These are phyloP conservation scores for Phaeosphaeria sp. DNA, from an alignment of 2,329 filamentous ascomycete genomes.

Conservation along the genomic window DNA sequence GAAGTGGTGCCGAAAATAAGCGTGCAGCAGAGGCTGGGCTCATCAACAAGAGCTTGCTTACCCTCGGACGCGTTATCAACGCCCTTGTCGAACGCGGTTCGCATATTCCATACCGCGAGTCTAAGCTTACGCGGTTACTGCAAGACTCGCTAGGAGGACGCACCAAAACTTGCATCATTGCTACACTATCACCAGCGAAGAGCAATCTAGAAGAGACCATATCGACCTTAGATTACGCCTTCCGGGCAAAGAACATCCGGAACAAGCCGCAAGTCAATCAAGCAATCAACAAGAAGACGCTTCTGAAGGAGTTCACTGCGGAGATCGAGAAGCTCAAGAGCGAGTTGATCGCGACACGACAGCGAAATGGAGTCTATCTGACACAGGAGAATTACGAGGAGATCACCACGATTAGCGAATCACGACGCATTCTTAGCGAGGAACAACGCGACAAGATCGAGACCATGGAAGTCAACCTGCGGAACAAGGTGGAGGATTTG, in stretches of 20 bases:
- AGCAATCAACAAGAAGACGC: slow-evolving; percentile 88
- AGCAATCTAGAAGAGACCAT: slow-evolving; percentile 98
- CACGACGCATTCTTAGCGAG: slow-evolving; percentile 85
- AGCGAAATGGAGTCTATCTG: slow-evolving; percentile 94
- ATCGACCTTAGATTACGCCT: slow-evolving; percentile 96
- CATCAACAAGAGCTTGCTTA: slow-evolving; percentile 97
- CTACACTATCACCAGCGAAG: slow-evolving; percentile 91
- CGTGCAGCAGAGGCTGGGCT: slow-evolving; percentile 92
- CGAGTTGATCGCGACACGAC: slow-evolving; percentile 88
- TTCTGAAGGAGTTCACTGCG: slow-evolving; percentile 85
- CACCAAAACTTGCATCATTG: slow-evolving; percentile 98
- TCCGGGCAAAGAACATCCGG: slow-evolving; percentile 96
- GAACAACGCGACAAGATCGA: slow-evolving; percentile 93
- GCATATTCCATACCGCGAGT: slow-evolving; percentile 93
- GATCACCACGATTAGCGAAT: slow-evolving; percentile 90
- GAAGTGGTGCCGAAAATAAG: slow-evolving; percentile 97
- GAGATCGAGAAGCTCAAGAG: slow-evolving; percentile 96
- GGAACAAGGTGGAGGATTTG: slow-evolving; percentile 92
- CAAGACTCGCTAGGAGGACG: slow-evolving; percentile 96
- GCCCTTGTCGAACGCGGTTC: slow-evolving; percentile 87
- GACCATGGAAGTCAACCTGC: slow-evolving; percentile 85
- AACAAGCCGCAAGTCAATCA: slow-evolving; percentile 98
- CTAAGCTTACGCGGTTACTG: slow-evolving; percentile 89
- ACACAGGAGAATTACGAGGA: slow-evolving; percentile 89
- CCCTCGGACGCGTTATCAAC: slow-evolving; percentile 95